These are phyloP conservation scores for Globisporangium lucens DNA, from an alignment of 352 stramenopile species.

Conservation along the genomic window DNA sequence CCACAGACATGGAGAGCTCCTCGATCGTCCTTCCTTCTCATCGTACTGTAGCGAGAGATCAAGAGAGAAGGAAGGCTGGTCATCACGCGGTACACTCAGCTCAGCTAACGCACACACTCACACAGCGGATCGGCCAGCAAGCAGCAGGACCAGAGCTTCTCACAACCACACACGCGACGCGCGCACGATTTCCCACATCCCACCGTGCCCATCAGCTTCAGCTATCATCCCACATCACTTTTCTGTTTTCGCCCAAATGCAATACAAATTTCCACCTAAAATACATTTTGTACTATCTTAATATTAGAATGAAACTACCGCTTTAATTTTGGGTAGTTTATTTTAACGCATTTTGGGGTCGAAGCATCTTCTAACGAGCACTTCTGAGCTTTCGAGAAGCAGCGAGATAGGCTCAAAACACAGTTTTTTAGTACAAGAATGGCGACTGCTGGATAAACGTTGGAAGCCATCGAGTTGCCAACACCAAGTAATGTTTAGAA, in stretches of 20 bases:
- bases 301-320: not conserved
- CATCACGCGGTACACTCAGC: not conserved
- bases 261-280: not conserved
- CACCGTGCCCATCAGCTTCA: not conserved
- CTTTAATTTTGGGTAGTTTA: not conserved
- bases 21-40: not conserved
- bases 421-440: not conserved
- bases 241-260: not conserved
- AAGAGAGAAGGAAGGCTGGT: not conserved
- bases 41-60: not conserved
- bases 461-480: not conserved
- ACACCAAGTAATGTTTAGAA: not conserved
- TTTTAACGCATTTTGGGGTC: not conserved
- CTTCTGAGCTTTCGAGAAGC: not conserved
- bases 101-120: not conserved
- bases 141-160: not conserved
- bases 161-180: not conserved
- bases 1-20: not conserved
- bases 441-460: not conserved
- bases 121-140: not conserved
- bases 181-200: not conserved
- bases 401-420: not conserved
- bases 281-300: not conserved
- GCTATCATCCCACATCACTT: not conserved
- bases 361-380: not conserved